Base-by-base conservation (phyloP, 331 rosid species). In the Stylosanthes scabra region DNA sequence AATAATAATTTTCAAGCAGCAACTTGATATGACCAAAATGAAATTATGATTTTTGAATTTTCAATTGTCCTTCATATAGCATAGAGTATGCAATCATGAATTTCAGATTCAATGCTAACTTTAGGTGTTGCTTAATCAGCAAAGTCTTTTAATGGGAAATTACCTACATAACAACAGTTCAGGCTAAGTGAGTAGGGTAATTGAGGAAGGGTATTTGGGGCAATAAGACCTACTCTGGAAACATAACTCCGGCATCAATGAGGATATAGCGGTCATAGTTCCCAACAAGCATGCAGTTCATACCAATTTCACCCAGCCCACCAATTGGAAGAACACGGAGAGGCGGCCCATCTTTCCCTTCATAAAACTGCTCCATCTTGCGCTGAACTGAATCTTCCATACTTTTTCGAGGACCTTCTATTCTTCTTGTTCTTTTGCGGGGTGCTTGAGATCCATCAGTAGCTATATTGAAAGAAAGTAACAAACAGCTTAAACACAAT, bases 241-340 rank as follows among this genome's bases (percentile, higher is more conserved):
- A 93, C 98, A 93, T 93, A 80, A 93, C 83, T 72, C 98, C 98
- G 2, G 98, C 98, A 80, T 93, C 98, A 59, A 90, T 90, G 74
- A 93, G 85, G 72, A 93, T 87, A 73, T 93, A 93, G 16, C 95
- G 91, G 73, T 93, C 98, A 72, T 88, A 77, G 76, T 90, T 90
- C 63, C 98, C 98, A 51, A 93, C 98, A 54, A 93, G 90, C 97
- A 93, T 93, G 76, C 98, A 93, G 66, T 93, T 93, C 98, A 93
- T 93, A 71, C 97, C 98, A 47, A 93, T 93, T 84, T 93, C 97
- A 68, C 98, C 98, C 41, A 93, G 83, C 58, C 97, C 98, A 34
- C 98, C 98, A 27, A 93, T 93, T 10, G 98, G 98, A 58, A 93
- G 85, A 80, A 93, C 80, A 0, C 98, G 92, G 29, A 93, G 81